Evolutionary conservation across 441 rosid genomes (phyloP), one percentile per base, ranked within the genome.

Genomic region (Aquilaria agallochum): DNA sequence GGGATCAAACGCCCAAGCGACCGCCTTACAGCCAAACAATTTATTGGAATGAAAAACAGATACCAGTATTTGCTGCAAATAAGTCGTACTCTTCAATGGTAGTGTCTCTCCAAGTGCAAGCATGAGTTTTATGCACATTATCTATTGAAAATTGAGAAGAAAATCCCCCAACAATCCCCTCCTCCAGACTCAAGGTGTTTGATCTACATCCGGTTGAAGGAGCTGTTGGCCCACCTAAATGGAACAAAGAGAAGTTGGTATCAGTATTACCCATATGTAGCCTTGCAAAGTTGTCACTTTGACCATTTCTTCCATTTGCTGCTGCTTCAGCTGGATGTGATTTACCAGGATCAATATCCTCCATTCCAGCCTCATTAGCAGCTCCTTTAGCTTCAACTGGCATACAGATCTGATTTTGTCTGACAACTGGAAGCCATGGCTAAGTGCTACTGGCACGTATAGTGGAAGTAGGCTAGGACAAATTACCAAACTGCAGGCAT

Each of bases 181-280:
- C 83, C 71, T 80, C 78, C 10, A 81, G 60, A 31, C 70, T 68
- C 56, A 70, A 72, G 63, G 73, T 63, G 69, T 70, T 73, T 4
- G 78, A 63, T 69, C 74, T 80, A 53, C 79, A 66, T 59, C 87
- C 85, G 53, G 72, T 72, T 14, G 92, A 74, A 66, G 80, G 70
- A 53, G 88, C 93, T 40, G 85, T 78, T 12, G 98, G 98, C 27
- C 95, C 96, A 42, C 86, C 96, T 59, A 76, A 92, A 74, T 95
- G 99, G 68, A 95, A 95, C 70, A 92, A 73, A 65, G 99, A 95
- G 78, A 95, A 95, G 76, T 77, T 70, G 20, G 78, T 58, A 32
- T 78, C 55, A 60, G 78, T 58, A 32, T 78, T 58, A 60, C 73
- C 78, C 5, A 47, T 62, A 13, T 64, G 72, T 65, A 74, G 58